Conservation (phyloP, 2,329 filamentous ascomycete genomes). For the Fusarium nodosum region DNA sequence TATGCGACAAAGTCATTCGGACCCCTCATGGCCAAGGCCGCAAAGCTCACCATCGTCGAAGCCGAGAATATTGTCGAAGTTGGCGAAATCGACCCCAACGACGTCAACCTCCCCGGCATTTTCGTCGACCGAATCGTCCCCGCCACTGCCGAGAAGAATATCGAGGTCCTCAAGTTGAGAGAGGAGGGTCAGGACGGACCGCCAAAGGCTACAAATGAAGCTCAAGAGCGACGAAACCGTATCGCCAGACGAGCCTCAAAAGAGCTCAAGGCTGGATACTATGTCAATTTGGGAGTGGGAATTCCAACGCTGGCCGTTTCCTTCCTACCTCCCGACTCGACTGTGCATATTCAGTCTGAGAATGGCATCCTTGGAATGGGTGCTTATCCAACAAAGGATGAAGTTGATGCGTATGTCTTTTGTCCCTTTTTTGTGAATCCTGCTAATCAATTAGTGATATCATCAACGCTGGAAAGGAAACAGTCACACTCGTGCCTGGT, state of each 20-base stretch:
- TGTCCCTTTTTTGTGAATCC: too few relatives aligned
- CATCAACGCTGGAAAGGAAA: constrained; percentile 91
- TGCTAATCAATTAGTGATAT: constrained; percentile 66
- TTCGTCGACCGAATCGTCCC: constrained; percentile 86
- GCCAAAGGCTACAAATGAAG: constrained; percentile 59
- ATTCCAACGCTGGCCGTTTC: constrained; percentile 88
- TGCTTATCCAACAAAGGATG: constrained; percentile 78
- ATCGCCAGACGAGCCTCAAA: constrained; percentile 84
- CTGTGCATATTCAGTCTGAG: constrained; percentile 88
- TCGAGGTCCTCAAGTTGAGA: constrained; percentile 76
- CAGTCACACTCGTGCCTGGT: constrained; percentile 82
- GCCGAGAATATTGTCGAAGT: constrained; percentile 85
- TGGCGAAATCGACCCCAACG: constrained; percentile 79
- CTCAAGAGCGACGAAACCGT: constrained; percentile 71
- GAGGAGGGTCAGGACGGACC: constrained; percentile 57
- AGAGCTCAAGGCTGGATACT: constrained; percentile 84
- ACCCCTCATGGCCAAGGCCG: constrained; percentile 84
- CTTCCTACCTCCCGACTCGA: constrained; percentile 75
- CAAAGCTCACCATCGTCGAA: constrained; percentile 82
- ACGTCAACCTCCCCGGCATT: constrained; percentile 84
- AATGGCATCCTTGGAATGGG: constrained; percentile 90
- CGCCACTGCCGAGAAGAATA: constrained; percentile 76
- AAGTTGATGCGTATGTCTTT: constrained; percentile 72
- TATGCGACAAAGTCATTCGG: constrained; percentile 83
- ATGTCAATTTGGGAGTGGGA: constrained; percentile 86